A percentile compares a stretch with the other conserved stretches of the same genome.
Evolutionary conservation across 2,329 filamentous ascomycete genomes (phyloP).

Genomic region (Penicillium sp.): DNA sequence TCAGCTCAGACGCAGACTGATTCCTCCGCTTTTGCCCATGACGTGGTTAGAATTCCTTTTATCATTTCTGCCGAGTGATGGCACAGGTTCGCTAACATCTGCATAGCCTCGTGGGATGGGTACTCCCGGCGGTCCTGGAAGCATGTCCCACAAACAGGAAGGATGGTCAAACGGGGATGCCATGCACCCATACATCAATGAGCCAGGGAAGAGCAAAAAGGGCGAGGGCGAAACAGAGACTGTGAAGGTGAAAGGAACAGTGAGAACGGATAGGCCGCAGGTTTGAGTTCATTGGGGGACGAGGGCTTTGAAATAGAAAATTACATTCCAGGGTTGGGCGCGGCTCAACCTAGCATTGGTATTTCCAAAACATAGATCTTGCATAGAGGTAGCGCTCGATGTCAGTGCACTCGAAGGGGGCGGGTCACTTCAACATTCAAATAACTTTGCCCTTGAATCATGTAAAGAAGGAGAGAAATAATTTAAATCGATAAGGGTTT

Average conservation of each 20-base stretch:
- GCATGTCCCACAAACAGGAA: slow-evolving; percentile 54
- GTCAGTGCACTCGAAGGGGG: too few relatives aligned
- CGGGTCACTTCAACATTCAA: too few relatives aligned
- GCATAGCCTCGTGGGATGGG: slow-evolving; percentile 11
- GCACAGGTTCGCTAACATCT: not conserved
- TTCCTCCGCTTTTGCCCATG: not conserved
- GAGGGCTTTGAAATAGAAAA: too few relatives aligned
- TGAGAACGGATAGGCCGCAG: slow-evolving; percentile 38
- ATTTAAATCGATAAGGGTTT: too few relatives aligned
- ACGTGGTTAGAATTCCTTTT: not conserved
- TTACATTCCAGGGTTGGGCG: too few relatives aligned
- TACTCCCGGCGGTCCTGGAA: slow-evolving; percentile 3
- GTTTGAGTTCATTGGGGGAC: not conserved
- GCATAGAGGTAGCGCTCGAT: too few relatives aligned
- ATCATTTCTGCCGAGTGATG: not conserved
- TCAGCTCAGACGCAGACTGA: not conserved
- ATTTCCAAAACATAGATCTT: too few relatives aligned
- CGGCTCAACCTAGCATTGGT: too few relatives aligned
- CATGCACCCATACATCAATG: slow-evolving; percentile 49
- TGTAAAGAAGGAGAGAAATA: too few relatives aligned
- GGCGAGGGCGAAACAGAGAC: slow-evolving; percentile 57
- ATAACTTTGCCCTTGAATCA: too few relatives aligned
- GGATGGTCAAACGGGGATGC: slow-evolving; percentile 55
- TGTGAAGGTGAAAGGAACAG: slow-evolving; percentile 55
- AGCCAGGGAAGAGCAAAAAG: slow-evolving; percentile 56